Conservation (phyloP, 2,329 filamentous ascomycete species). For the Trichoderma hamatum region DNA sequence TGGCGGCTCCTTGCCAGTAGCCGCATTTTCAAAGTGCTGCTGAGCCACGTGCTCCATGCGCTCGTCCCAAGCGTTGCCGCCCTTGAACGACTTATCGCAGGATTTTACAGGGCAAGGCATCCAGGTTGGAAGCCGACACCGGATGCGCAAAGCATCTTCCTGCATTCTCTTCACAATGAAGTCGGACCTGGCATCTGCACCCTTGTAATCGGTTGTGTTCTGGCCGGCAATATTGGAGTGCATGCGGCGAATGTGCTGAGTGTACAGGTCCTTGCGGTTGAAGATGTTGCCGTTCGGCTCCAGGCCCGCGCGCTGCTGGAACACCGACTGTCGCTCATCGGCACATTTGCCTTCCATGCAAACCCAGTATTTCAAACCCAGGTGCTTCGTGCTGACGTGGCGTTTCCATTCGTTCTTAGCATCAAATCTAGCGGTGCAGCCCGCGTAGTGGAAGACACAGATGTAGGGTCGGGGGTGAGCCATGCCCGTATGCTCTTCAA, state of each 20-base stretch:
- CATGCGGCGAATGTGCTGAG: conserved; percentile 85
- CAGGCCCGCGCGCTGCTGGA: conserved; percentile 27
- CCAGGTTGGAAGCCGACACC: conserved; percentile 62
- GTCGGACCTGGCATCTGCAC: conserved; percentile 48
- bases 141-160: conserved; percentile 58
- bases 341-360: conserved; percentile 68
- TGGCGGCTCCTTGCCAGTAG: conserved; percentile 32
- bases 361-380: conserved; percentile 73
- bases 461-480: conserved; percentile 65
- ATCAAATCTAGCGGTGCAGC: conserved; percentile 71
- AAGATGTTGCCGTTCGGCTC: conserved; percentile 67
- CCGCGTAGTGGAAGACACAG: conserved; percentile 79
- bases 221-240: conserved; percentile 58
- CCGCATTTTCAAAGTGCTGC: conserved; percentile 65
- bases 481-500: conserved; percentile 46
- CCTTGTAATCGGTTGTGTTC: conserved; percentile 45
- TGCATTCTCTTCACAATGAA: conserved; percentile 60
- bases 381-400: conserved; percentile 79
- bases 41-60: conserved; percentile 85
- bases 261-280: conserved; percentile 91
- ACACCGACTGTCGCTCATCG: conserved; percentile 34
- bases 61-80: conserved; percentile 71
- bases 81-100: conserved; percentile 64
- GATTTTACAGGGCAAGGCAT: conserved; percentile 64
- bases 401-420: conserved; percentile 97